Evolutionary conservation across 2,329 filamentous ascomycete genomes (phyloP), one percentile per base, ranked within the genome.

Genomic region (Blastomyces percursus): DNA sequence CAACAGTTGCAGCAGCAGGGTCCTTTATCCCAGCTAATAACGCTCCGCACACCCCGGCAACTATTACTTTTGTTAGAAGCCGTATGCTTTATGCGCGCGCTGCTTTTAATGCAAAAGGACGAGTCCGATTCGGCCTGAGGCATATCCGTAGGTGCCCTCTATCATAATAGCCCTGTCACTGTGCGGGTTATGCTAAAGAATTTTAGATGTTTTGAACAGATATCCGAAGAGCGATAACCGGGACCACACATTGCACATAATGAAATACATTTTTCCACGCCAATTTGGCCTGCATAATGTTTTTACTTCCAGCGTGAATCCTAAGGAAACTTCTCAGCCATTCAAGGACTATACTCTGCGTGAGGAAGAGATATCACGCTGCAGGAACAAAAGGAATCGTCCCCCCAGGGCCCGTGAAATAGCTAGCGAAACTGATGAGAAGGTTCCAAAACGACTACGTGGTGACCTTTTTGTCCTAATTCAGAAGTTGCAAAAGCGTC

Each of bases 191-290:
- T 27, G 67, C 67, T 57, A 67, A 46, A 19, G 19, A 1, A 30
- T 21, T n/a, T 12, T 71, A 95, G 90, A 96, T 77, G 85, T 92
- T 2, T 75, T 97, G 30, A 96, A 94, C 71, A 85, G 91, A 27
- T 88, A 82, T 66, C 75, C 81, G 44, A 69, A 81, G 68, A 64
- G 74, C 50, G 65, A 76, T 46, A 77, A 83, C 68, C 69, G 78
- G 1, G 70, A 75, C 14, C 82, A 87, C 65, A 89, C 86, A 0
- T 71, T 85, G 12, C 89, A 88, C 67, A 76, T 96, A 24, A 84
- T 96, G 83, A 94, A 93, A 79, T 93, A 97, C 74, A 86, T 99
- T 1, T 99, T 99, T 68, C 94, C 94, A 40, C 82, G 87, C 12
- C 92, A 97, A 70, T 97, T 96, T 70, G 84, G 85, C 16, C 78